Percentiles rank a stretch among this genome's conserved stretches.
These are phyloP conservation scores for Oryza punctata DNA, from an alignment of 176 grass and related monocot species.

Conservation along the genomic window DNA sequence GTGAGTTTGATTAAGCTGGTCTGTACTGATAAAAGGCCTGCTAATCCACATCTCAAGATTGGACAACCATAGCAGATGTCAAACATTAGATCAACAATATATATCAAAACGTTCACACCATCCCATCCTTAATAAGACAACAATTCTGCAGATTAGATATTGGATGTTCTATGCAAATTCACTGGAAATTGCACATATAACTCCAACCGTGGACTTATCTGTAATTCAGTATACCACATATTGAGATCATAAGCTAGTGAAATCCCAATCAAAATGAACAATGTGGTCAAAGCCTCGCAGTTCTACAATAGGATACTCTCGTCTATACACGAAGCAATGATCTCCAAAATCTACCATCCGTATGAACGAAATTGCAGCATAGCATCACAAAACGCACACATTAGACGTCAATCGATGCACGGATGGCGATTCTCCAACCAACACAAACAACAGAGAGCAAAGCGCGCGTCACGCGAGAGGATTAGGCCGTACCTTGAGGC, in stretches of 20 bases:
- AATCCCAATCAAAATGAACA: background rate
- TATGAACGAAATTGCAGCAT: constrained; percentile 17
- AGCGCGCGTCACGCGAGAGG: background rate
- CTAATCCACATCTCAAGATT: constrained; percentile 7
- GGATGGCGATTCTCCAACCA: background rate
- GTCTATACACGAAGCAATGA: background rate
- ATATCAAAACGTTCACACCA: background rate
- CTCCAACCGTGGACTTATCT: background rate
- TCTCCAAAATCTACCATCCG: background rate
- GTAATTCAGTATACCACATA: background rate
- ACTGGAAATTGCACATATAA: background rate
- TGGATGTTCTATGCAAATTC: background rate
- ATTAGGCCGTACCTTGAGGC: constrained; percentile 68
- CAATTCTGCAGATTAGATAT: background rate
- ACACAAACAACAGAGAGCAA: background rate
- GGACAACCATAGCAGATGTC: background rate
- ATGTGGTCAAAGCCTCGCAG: background rate
- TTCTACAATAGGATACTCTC: background rate
- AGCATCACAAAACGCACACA: background rate
- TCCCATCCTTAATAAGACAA: background rate
- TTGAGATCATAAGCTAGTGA: background rate
- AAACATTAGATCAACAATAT: background rate
- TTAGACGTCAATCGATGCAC: background rate
- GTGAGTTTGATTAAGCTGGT: background rate
- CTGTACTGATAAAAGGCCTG: background rate